phyloP scores from a whole-genome alignment of 2,329 filamentous ascomycete species.

The Mycosphaerella sp. region DNA sequence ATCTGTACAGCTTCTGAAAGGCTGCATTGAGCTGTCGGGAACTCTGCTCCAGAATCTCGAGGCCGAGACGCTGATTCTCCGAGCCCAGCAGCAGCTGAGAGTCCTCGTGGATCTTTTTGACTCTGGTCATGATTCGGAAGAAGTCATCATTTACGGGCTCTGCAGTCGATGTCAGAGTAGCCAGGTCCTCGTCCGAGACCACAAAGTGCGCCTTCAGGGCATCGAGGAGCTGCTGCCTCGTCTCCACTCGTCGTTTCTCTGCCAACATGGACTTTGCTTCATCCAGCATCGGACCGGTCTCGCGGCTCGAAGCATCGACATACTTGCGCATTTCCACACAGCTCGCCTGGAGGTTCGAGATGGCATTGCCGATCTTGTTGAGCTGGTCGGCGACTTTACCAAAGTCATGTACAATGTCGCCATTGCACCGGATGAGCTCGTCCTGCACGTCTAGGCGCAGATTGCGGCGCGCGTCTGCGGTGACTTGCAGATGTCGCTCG shows the following conservation, averaged over 20 bases:
- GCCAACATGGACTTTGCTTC: conserved; percentile 69
- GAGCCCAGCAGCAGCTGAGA: conserved; percentile 84
- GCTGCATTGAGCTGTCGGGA: conserved; percentile 80
- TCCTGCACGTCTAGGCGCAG: conserved; percentile 78
- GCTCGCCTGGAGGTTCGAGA: conserved; percentile 69
- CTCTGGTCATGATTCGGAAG: conserved; percentile 67
- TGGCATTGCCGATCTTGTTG: conserved; percentile 70
- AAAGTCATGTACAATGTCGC: conserved; percentile 80
- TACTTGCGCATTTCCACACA: conserved; percentile 76
- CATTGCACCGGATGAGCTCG: conserved; percentile 90
- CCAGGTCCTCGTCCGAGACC: conserved; percentile 71
- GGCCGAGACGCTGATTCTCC: conserved; percentile 78
- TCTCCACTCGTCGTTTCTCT: conserved; percentile 67
- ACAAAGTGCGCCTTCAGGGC: conserved; percentile 79
- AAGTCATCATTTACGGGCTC: conserved; percentile 82
- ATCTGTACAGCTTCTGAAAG: conserved; percentile 93
- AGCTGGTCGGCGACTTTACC: conserved; percentile 90
- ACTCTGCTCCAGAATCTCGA: conserved; percentile 87
- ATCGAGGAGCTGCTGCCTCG: conserved; percentile 68
- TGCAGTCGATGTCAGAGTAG: conserved; percentile 66
- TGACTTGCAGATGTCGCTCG: conserved; percentile 63
- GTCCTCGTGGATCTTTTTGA: conserved; percentile 82
- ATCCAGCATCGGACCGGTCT: conserved; percentile 66
- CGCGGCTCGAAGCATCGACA: conserved; percentile 65
- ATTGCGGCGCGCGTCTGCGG: conserved; percentile 68